A percentile compares a stretch with the other conserved stretches of the same genome.
Conservation (phyloP, 768 basidiomycete species). For the Lentinula sp. region DNA sequence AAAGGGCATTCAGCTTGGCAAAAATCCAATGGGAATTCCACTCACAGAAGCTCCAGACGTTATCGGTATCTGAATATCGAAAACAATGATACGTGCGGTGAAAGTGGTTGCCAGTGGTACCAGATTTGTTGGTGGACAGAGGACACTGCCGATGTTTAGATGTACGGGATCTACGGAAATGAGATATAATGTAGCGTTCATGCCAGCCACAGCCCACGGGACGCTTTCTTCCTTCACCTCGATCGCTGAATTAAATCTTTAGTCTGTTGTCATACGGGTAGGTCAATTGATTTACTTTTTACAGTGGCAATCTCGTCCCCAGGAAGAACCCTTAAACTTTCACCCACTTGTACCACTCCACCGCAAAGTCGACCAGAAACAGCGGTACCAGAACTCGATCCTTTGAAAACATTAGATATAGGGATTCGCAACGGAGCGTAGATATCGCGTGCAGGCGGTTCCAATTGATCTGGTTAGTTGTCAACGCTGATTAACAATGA, state of each 20-base stretch:
- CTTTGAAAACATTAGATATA: constrained; percentile 93
- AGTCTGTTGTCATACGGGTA: neutral
- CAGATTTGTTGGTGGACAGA: constrained; percentile 68
- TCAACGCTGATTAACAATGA: neutral
- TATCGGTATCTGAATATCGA: constrained; percentile 88
- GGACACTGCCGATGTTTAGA: constrained; percentile 80
- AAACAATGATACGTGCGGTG: constrained; percentile 85
- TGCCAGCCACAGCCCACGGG: constrained; percentile 87
- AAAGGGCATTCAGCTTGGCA: neutral
- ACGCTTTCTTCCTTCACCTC: constrained; percentile 73
- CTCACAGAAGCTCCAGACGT: constrained; percentile 79
- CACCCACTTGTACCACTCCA: constrained; percentile 90
- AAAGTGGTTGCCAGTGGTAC: constrained; percentile 78
- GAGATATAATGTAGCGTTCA: constrained; percentile 83
- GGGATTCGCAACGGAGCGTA: constrained; percentile 77
- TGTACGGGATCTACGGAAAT: constrained; percentile 82
- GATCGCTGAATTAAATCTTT: constrained; percentile 52
- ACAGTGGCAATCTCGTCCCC: constrained; percentile 88
- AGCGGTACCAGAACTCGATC: constrained; percentile 69
- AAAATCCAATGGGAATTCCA: neutral
- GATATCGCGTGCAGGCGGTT: constrained; percentile 77
- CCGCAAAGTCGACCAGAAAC: constrained; percentile 81
- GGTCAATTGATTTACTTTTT: constrained; percentile 38
- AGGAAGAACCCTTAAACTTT: constrained; percentile 79
- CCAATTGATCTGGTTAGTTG: constrained; percentile 59